Evolutionary conservation across 2,329 filamentous ascomycete genomes (phyloP), one percentile per base, ranked within the genome.

Genomic region (Curvularia sp.): DNA sequence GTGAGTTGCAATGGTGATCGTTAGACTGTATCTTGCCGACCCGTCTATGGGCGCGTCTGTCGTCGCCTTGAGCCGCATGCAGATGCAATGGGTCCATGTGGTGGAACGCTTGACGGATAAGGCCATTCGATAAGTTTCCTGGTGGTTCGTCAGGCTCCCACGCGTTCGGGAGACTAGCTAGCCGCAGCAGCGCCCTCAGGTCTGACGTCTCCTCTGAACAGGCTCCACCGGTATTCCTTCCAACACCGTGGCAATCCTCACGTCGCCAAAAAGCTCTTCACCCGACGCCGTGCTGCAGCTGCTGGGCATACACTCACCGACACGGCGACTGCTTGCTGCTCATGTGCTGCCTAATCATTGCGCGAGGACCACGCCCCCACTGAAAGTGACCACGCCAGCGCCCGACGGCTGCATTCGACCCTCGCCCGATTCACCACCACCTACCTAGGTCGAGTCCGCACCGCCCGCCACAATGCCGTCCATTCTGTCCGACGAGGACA

Each of bases 401-500:
- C 54, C 57, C 57, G 53, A 53, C 58, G 49, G 49, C 65, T 56
- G 52, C 60, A 60, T 53, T 55, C 58, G 47, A 47, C 35, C 49
- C 53, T 41, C 15, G 24, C 31, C 44, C 54, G 48, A 52, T 53
- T 43, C 52, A 58, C 60, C 55, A 35, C 49, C 44, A 31, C 28
- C 60, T 66, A 38, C 52, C 41, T 61, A 60, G 58, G 61, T 46
- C 55, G 44, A 57, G 50, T 35, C 58, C 42, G 33, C 61, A 26
- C 39, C 39, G 39, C 22, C 52, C 59, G 55, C 51, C 67, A 67
- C 63, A 53, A 82, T 82, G 80, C 85, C 85, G 58, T 86, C 86
- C 18, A 87, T 96, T 66, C 86, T 99, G 57, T 91, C 85, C 76
- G 94, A 97, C 74, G 90, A 93, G 73, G 95, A 99, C 82, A 97